These are phyloP conservation scores for Ilex paraguariensis DNA, from an alignment of 305 asterid species.

Conservation along the genomic window DNA sequence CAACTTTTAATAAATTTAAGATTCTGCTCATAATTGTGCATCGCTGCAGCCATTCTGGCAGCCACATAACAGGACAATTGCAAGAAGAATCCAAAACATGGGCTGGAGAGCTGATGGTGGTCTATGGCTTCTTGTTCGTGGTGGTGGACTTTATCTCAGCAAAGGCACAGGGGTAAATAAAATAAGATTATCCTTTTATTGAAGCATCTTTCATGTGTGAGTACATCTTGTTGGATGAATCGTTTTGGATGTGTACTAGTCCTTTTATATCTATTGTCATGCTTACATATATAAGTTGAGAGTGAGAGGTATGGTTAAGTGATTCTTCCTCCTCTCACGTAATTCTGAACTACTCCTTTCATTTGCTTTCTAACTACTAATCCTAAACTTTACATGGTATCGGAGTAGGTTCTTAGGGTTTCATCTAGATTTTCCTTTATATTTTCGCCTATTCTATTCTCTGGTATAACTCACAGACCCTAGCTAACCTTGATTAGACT, in stretches of 20 bases:
- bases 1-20: too few relatives aligned
- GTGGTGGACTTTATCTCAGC: constrained; percentile 98
- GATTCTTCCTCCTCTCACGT: too few relatives aligned
- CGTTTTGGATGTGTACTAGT: not conserved
- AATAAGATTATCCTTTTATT: constrained; percentile 2
- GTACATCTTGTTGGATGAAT: not conserved
- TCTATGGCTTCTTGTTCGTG: constrained; percentile 97
- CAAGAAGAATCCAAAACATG: constrained; percentile 95
- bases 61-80: constrained; percentile 95
- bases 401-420: too few relatives aligned
- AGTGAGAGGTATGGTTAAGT: too few relatives aligned
- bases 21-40: constrained; percentile 5
- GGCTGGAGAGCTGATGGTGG: constrained; percentile 99
- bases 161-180: constrained; percentile 87
- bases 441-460: too few relatives aligned
- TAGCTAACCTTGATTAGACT: too few relatives aligned
- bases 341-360: too few relatives aligned
- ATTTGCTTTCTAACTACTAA: too few relatives aligned
- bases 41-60: constrained; percentile 82
- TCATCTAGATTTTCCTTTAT: too few relatives aligned
- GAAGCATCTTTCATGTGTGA: not conserved
- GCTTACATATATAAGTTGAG: too few relatives aligned
- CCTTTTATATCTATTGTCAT: not conserved
- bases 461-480: too few relatives aligned
- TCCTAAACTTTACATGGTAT: too few relatives aligned